Conservation (phyloP, 306 rosid species). For the Echinosophora koreensis region DNA sequence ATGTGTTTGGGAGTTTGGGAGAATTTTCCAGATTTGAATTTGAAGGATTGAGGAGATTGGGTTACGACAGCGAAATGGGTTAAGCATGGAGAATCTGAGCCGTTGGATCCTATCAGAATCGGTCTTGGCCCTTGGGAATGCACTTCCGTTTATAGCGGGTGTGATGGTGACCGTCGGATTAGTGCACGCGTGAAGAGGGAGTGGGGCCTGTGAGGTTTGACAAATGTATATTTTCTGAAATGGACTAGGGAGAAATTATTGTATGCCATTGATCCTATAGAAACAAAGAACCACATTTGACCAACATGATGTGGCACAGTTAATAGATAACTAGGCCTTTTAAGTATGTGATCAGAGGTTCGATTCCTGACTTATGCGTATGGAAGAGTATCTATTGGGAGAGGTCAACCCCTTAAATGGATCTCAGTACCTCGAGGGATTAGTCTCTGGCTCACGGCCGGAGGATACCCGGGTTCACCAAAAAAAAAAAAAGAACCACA, state of each 20-base stretch:
- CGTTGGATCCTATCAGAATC: constrained; percentile 67
- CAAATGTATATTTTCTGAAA: constrained; percentile 48
- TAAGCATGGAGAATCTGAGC: constrained; percentile 61
- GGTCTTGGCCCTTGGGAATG: constrained; percentile 72
- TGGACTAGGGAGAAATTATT: neutral
- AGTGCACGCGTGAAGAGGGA: constrained; percentile 84
- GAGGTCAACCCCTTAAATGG: no score
- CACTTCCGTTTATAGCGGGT: constrained; percentile 75
- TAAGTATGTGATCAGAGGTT: no score
- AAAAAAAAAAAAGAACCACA: no score
- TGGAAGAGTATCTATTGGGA: no score
- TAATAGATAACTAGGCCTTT: no score
- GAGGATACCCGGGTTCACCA: no score
- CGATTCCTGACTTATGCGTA: no score
- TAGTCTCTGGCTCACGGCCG: no score
- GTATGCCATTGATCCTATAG: no score
- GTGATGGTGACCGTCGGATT: constrained; percentile 67
- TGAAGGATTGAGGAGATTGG: constrained; percentile 34
- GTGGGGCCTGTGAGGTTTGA: constrained; percentile 76
- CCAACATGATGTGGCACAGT: no score
- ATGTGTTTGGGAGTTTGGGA: constrained; percentile 26
- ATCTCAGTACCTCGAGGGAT: no score
- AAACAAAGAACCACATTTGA: no score
- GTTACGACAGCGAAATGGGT: constrained; percentile 57
- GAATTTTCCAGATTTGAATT: constrained; percentile 27